Evolutionary conservation across 495 filamentous ascomycete genomes (phyloP), one percentile per base, ranked within the genome.

Genomic region (Tuber melanosporum): DNA sequence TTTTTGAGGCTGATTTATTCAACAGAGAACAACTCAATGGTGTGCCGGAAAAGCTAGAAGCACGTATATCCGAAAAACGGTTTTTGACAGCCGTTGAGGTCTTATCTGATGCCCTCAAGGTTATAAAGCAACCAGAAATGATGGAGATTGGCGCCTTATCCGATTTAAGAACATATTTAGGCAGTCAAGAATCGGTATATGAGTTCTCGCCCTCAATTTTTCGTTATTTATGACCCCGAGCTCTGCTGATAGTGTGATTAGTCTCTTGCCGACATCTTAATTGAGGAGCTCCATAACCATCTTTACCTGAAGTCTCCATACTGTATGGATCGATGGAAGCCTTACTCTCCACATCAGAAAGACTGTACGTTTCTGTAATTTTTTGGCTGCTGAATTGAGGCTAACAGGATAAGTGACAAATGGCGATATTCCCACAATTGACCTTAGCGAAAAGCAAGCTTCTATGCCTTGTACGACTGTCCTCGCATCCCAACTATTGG

Each of bases 261-360:
- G 84, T 92, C 92, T 7, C 85, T 99, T 75, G 95, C 93, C 76
- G 95, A 99, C 84, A 98, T 98, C 66, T 82, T 99, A 81, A 90
- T 98, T 71, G 95, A 99, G 84, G 95, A 99, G 84, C 86, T 99
- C 69, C 96, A 98, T 83, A 97, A 95, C 82, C 95, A 99, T 85
- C 87, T 99, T 5, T 99, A 98, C 81, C 88, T 99, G 19, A 98
- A 98, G 80, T 97, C 94, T 17, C 94, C 94, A 1, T 98, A 98
- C 81, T 98, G 94, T 84, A 92, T 96, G 77, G 92, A 96, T 84
- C 87, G 95, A 71, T 99, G 95, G 95, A 97, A 95, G 82, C 87
- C 88, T 70, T 87, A 92, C 77, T 80, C 79, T 17, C 71, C 86
- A 82, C 32, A 82, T 75, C 46, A 79, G 82, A 45, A 87, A 87